Base-by-base conservation (phyloP, 2,329 filamentous ascomycete genomes). In the Salinomyces thailandicus region DNA sequence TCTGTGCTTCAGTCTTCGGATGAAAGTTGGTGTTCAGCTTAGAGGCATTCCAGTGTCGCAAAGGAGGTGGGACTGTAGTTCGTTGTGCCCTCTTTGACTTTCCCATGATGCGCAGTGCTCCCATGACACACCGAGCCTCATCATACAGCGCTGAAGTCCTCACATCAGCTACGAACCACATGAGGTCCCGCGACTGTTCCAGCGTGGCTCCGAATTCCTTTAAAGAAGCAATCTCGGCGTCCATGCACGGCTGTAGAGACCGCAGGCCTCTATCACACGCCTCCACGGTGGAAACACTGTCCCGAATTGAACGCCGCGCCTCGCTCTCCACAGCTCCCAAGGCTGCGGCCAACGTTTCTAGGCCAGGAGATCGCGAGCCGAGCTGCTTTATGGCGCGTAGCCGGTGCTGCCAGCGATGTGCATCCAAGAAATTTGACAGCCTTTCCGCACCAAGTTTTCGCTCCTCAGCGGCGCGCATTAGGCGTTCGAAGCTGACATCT, bases 131-230 rank as follows among this genome's bases (percentile, higher is more conserved):
- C 40, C 80, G 79, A 26, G 85, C 85, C 48, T 93, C 81, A 42
- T 91, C 84, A 52, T 95, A 96, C 7, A 79, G 77, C 33, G 79
- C 82, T 3, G 91, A 95, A 51, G 89, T 87, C 44, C 85, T 81
- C 18, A 96, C 87, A 58, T 95, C 86, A 1, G 84, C 89, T 42
- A 91, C 83, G 57, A 93, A 98, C 91, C 91, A 98, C 84, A 96
- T 94, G 68, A 96, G 96, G 58, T 94, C 84, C 28, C 91, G 77
- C 11, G 51, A 13, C 12, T 18, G 24, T 16, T 32, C 18, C 3
- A 24, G 18, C 5, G 27, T 30, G 11, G 11, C 11, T 30, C 8
- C 15, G 27, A 30, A n/a, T n/a, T 14, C 11, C 15, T 30, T 30
- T n/a, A 26, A n/a, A 26, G 22, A 8, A n/a, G 22, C 22, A 26